phyloP scores from a whole-genome alignment of 1,284 basidiomycete species.

The Rhodotorula sp. region DNA sequence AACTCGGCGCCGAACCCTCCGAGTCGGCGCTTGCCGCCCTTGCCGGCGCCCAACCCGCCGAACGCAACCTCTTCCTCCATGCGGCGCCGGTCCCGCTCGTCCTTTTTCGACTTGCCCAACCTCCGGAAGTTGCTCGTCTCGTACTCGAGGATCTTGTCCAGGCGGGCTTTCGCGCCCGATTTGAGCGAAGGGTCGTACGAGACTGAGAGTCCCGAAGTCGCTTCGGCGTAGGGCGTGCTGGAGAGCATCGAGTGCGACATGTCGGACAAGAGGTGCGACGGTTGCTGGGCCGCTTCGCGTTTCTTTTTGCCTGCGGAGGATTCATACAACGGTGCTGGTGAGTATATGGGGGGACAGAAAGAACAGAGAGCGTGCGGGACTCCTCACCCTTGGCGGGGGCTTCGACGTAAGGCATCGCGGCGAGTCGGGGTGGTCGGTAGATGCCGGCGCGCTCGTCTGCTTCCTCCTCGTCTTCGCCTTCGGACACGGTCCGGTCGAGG shows the following conservation, averaged over 20 bases:
- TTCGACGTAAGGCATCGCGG: constrained; percentile 85
- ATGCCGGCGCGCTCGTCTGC: constrained; percentile 57
- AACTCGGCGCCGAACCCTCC: constrained; percentile 46
- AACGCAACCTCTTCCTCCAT: constrained; percentile 92
- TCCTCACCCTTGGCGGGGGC: constrained; percentile 52
- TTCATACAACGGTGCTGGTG: background rate
- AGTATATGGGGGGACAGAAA: background rate
- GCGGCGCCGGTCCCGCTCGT: constrained; percentile 67
- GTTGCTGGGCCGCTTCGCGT: constrained; percentile 22
- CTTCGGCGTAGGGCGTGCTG: constrained; percentile 64
- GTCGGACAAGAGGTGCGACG: constrained; percentile 42
- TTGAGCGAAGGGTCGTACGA: constrained; percentile 43
- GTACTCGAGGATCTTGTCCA: constrained; percentile 81
- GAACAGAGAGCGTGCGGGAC: background rate
- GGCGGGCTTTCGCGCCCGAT: constrained; percentile 69
- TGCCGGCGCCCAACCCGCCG: constrained; percentile 55
- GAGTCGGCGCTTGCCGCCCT: constrained; percentile 49
- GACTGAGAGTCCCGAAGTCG: constrained; percentile 67
- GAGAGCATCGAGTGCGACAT: constrained; percentile 57
- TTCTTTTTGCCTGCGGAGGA: constrained; percentile 52
- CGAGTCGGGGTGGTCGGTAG: constrained; percentile 88
- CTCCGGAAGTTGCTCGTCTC: constrained; percentile 96
- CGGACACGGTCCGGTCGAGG: constrained; percentile 39
- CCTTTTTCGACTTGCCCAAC: constrained; percentile 86
- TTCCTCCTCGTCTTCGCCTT: constrained; percentile 48